Conservation (phyloP, 164 flowering plant genomes). For the Cinnamomum chago region DNA sequence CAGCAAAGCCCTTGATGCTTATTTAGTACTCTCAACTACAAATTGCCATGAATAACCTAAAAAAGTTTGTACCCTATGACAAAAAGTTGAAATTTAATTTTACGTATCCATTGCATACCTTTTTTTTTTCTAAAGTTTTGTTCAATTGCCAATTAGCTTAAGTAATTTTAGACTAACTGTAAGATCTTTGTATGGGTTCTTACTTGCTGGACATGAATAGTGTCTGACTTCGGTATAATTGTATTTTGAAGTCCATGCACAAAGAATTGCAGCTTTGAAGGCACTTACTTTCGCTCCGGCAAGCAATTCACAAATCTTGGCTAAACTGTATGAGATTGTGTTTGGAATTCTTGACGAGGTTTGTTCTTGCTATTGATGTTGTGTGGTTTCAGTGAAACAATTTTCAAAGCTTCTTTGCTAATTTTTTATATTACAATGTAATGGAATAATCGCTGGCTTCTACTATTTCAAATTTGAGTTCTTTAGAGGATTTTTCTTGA, state of each 20-base stretch:
- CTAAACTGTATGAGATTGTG: constrained; percentile 83
- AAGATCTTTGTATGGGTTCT: not conserved
- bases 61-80: too few relatives aligned
- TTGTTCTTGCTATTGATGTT: not conserved
- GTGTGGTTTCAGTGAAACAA: not conserved
- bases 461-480: not conserved
- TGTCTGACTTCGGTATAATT: constrained; percentile 8
- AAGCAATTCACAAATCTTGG: constrained; percentile 67
- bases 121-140: too few relatives aligned
- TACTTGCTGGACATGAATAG: not conserved
- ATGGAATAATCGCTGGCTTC: not conserved
- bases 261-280: constrained; percentile 91
- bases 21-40: too few relatives aligned
- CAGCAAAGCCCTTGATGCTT: too few relatives aligned
- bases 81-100: too few relatives aligned
- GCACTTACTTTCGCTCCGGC: constrained; percentile 93
- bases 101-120: too few relatives aligned
- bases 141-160: not conserved
- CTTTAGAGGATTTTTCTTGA: not conserved
- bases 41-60: too few relatives aligned
- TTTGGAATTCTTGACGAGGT: constrained; percentile 93
- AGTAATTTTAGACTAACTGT: too few relatives aligned
- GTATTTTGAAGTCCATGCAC: constrained; percentile 74
- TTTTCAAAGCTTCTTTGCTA: not conserved
- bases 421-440: not conserved